Conservation (phyloP, 1,284 basidiomycete genomes). For the Violaceomyces palustris region DNA sequence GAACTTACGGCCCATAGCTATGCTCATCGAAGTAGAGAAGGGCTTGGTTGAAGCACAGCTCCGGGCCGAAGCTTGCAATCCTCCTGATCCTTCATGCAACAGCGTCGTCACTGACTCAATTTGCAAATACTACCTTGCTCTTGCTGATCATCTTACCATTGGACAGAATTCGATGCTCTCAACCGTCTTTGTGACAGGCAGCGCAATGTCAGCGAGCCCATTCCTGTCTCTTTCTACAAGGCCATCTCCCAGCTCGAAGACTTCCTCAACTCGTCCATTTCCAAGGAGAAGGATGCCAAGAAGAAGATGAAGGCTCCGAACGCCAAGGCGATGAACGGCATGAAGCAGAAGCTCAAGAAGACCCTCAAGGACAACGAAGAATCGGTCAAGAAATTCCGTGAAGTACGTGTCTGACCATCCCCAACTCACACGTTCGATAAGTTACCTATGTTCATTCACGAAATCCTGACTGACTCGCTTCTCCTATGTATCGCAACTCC, state of each 20-base stretch:
- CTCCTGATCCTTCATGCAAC: too few relatives aligned
- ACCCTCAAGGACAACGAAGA: slow-evolving; percentile 80
- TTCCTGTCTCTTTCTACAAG: slow-evolving; percentile 81
- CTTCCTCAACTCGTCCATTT: slow-evolving; percentile 68
- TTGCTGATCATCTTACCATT: not conserved
- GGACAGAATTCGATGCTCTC: slow-evolving; percentile 97
- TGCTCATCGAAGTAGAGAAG: too few relatives aligned
- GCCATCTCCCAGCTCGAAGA: slow-evolving; percentile 72
- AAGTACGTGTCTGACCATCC: slow-evolving; percentile 62
- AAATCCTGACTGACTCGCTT: not conserved
- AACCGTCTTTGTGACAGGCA: slow-evolving; percentile 83
- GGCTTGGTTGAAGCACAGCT: too few relatives aligned
- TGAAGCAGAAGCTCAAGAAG: slow-evolving; percentile 97
- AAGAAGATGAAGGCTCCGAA: slow-evolving; percentile 97
- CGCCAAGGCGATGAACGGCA: slow-evolving; percentile 86
- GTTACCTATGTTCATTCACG: not conserved
- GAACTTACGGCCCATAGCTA: too few relatives aligned
- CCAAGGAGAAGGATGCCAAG: slow-evolving; percentile 68
- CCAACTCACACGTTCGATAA: too few relatives aligned
- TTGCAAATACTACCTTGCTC: too few relatives aligned
- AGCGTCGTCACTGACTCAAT: too few relatives aligned
- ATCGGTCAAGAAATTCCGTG: slow-evolving; percentile 72
- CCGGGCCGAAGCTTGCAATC: too few relatives aligned
- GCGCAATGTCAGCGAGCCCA: slow-evolving; percentile 73
- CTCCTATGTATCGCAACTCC: too few relatives aligned